Base-by-base conservation (phyloP, 2,329 filamentous ascomycete species). In the Colletotrichum destructivum region DNA sequence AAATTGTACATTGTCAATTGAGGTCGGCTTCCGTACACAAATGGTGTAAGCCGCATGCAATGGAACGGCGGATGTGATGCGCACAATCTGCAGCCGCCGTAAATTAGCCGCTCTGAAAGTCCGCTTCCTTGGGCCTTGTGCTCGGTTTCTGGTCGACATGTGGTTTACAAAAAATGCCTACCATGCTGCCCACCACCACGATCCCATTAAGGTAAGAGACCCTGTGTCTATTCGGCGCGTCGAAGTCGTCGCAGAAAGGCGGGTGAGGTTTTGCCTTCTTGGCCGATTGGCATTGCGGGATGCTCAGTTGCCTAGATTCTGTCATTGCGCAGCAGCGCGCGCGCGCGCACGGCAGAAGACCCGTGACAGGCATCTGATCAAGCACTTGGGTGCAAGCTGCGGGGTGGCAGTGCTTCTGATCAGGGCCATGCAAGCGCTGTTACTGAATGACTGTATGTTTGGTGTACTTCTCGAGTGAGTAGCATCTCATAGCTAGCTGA, bases 61-160 rank as follows among this genome's bases (percentile, higher is more conserved):
- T 23, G 54, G 42, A 40, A 52, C 55, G 26, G 21, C 44, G 35
- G 40, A 46, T 47, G 26, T 42, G 21, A 51, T 59, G 46, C 62
- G 68, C 51, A 68, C 57, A 47, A 59, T 38, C 57, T 71, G 69
- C 69, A 71, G 69, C 64, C 59, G 46, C 31, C 64, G 69, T 71
- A 69, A 71, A 71, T 42, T 38, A 38, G 35, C 9, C 35, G 31
- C n/a, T 31, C 12, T 12, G 40, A 38, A 44, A 55, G 26, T 15
- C 23, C 56, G 62, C 63, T 49, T 56, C 40, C 31, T 8, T 31
- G 31, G 31, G 31, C 31, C 31, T 35, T 35, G 8, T 35, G 31
- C 31, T 35, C 0, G 31, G 31, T 35, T 35, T 35, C 31, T 35
- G 31, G 31, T 66, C 67, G 67, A 49, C 62, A 55, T 60, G 54